These are phyloP conservation scores for Cyberlindnera japonica DNA, from an alignment of 805 yeast genomes.

Conservation along the genomic window DNA sequence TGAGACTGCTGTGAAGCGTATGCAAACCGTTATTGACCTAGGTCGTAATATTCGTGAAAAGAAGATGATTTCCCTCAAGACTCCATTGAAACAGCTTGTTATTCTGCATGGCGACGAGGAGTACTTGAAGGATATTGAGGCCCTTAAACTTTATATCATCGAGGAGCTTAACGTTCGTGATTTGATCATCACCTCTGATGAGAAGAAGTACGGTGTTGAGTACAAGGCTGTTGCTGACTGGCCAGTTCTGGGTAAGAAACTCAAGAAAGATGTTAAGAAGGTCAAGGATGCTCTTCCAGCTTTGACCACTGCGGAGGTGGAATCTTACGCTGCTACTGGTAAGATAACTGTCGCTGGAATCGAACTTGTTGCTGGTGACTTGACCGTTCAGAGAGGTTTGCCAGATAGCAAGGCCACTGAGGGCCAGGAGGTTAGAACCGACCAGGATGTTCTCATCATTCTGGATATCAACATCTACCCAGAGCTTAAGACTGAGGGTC, in stretches of 20 bases:
- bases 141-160: slow-evolving; percentile 70
- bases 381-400: slow-evolving; percentile 84
- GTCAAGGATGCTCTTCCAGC: slow-evolving; percentile 91
- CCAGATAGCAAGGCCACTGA: slow-evolving; percentile 59
- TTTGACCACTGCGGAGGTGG: slow-evolving; percentile 79
- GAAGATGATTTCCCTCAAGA: slow-evolving; percentile 88
- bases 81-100: slow-evolving; percentile 86
- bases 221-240: slow-evolving; percentile 97
- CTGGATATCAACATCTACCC: slow-evolving; percentile 85
- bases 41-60: slow-evolving; percentile 97
- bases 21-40: slow-evolving; percentile 95
- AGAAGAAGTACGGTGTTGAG: slow-evolving; percentile 85
- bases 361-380: slow-evolving; percentile 79
- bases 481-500: slow-evolving; percentile 88
- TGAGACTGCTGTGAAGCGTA: slow-evolving; percentile 85
- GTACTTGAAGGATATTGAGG: slow-evolving; percentile 74
- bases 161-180: slow-evolving; percentile 95
- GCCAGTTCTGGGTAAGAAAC: slow-evolving; percentile 97
- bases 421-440: slow-evolving; percentile 86
- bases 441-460: slow-evolving; percentile 83
- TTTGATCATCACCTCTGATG: slow-evolving; percentile 83
- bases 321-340: slow-evolving; percentile 66
- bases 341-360: slow-evolving; percentile 85
- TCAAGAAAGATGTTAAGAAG: slow-evolving; percentile 88
- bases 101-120: slow-evolving; percentile 75